Base-by-base conservation (phyloP, 177 flowering plant species). In the Vitis hybrid region DNA sequence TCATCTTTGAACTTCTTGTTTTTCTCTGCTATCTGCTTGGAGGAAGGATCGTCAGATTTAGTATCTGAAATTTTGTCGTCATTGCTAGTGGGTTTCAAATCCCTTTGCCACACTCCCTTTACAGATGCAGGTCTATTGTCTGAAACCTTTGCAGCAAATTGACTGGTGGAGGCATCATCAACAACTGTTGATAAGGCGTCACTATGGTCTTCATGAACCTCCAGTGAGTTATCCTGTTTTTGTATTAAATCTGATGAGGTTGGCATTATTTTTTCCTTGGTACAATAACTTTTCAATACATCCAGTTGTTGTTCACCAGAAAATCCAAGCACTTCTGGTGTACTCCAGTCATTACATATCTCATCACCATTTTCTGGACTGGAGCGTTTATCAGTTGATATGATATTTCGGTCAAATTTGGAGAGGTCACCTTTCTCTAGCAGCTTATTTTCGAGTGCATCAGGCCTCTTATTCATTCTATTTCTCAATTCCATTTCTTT, bases 381-480 rank as follows among this genome's bases (percentile, higher is more conserved):
- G 18, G 18, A 18, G 18, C 18, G 18, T 18, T 18, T 18, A 18
- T 18, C 18, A 18, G 18, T 18, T 18, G 18, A 18, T 18, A 64
- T 3, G 9, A 3, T 24, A 51, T 49, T 57, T 65, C 14, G 48
- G 30, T 49, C 30, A 11, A 50, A 24, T 13, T 24, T 12, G 20
- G 61, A 12, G 32, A 57, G 64, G 18, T 48, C 62, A 63, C 53
- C 49, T 11, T 54, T 63, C 58, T 66, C 69, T 11, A 51, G 65
- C 32, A 64, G 18, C 32, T 63, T 50, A 61, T 53, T 46, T 61
- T 70, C 57, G 9, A 61, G 48, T 17, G 15, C 14, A 51, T 59
- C 18, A 70, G 18, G 18, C 18, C 18, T 18, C 1, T 18, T n/a
- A n/a, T n/a, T 18, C 18, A 18, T 18, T 18, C 18, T 18, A 18